Conservation (phyloP, 2,329 filamentous ascomycete genomes). For the Apiospora hydei region DNA sequence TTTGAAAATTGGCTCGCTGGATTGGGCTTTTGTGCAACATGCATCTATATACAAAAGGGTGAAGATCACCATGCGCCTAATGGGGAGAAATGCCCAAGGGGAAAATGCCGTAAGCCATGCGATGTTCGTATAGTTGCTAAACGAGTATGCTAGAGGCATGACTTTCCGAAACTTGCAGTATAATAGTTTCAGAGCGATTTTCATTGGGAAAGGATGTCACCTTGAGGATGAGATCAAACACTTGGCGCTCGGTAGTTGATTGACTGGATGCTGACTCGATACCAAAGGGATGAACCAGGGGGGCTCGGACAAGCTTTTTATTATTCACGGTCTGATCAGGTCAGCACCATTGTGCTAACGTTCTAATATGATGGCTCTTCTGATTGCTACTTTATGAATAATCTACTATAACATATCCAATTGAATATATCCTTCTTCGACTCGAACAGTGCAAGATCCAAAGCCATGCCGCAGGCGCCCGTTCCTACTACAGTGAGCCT, state of each 20-base stretch:
- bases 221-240: not conserved
- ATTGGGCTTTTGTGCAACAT: not conserved
- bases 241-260: constrained; percentile 6
- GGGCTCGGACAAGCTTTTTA: not conserved
- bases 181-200: not conserved
- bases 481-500: constrained; percentile 36
- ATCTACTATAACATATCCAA: not conserved
- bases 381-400: not conserved
- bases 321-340: not conserved
- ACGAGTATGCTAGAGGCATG: not conserved
- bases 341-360: not conserved
- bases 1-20: not conserved
- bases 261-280: not conserved
- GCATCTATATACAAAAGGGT: not conserved
- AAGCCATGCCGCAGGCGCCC: not conserved
- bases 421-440: not conserved
- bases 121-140: not conserved
- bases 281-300: not conserved
- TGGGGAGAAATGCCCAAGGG: not conserved
- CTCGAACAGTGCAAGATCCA: not conserved
- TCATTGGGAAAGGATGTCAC: not conserved
- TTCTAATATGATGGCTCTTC: not conserved
- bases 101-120: not conserved
- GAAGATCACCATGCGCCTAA: not conserved
- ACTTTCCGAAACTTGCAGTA: not conserved